Percentiles rank a stretch among this genome's conserved stretches.
Evolutionary conservation across 163 green algal genomes (phyloP).

Genomic region (Coccomyxa subellipsoidea): DNA sequence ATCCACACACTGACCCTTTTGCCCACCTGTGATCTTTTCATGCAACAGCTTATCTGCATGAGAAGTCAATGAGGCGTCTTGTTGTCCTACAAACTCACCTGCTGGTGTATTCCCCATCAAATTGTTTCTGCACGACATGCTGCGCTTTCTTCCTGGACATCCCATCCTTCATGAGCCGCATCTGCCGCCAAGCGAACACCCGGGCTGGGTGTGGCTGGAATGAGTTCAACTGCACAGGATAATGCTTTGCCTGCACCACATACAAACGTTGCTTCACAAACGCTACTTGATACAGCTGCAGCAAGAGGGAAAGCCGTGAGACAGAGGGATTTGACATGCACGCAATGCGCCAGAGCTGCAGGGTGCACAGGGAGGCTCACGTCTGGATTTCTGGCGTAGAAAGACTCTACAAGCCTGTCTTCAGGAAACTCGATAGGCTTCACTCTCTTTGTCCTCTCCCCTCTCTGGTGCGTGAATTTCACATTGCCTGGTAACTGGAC

Average conservation of each 20-base stretch:
- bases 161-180: not conserved
- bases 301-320: too few relatives aligned
- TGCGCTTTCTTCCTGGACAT: not conserved
- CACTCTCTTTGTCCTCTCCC: not conserved
- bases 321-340: too few relatives aligned
- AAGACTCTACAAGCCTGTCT: not conserved
- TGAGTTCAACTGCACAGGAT: not conserved
- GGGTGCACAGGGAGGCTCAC: not conserved
- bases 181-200: not conserved
- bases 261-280: too few relatives aligned
- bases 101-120: not conserved
- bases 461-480: not conserved
- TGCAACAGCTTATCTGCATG: not conserved
- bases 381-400: not conserved
- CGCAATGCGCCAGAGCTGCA: not conserved
- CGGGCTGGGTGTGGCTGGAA: not conserved
- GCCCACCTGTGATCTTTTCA: not conserved
- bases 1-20: too few relatives aligned
- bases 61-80: not conserved
- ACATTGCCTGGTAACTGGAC: not conserved
- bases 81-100: too few relatives aligned
- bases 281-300: too few relatives aligned
- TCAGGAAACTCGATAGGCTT: conserved; percentile 1
- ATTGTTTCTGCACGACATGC: not conserved
- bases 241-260: not conserved